Evolutionary conservation across 139 green algal species (phyloP), one percentile per base, ranked within the genome.

Genomic region (Pleodorina starrii): DNA sequence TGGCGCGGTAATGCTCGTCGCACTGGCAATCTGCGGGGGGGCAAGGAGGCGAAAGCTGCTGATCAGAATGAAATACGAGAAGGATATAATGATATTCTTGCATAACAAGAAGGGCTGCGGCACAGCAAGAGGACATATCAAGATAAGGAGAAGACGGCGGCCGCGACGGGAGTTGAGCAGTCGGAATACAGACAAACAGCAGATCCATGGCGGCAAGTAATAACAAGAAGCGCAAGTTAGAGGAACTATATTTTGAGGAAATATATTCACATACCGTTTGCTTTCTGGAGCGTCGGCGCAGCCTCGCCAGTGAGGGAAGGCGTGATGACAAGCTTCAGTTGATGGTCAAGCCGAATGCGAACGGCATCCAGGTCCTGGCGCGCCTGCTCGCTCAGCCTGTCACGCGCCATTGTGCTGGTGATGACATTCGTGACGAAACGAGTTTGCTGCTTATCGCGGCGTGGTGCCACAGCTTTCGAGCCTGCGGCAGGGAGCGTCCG

Each of bases 11-110:
- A 12, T 94, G 79, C 40, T 35, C 9, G 16, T 90, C 29, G 48
- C 83, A 88, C 12, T 51, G 46, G 46, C 83, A 88, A 35, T 90
- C 85, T 84, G 85, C 25, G 29, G n/a, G n/a, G n/a, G n/a, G n/a
- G n/a, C n/a, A n/a, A n/a, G n/a, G n/a, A n/a, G n/a, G n/a, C n/a
- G n/a, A n/a, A n/a, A n/a, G n/a, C n/a, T n/a, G n/a, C n/a, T n/a
- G n/a, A 23, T 11, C 16, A 40, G 54, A 9, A 66, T 40, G 2
- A 36, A 73, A 73, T 6, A 38, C 48, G 12, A 57, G 48, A 57
- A 57, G 48, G 10, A 57, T 57, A 21, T 57, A 10, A 12, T 21
- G 48, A 57, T 57, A 21, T n/a, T n/a, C n/a, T n/a, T n/a, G n/a
- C n/a, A n/a, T n/a, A n/a, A n/a, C n/a, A n/a, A n/a, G n/a, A n/a